Conservation (phyloP, 2,329 filamentous ascomycete genomes). For the Aureobasidium pullulans region DNA sequence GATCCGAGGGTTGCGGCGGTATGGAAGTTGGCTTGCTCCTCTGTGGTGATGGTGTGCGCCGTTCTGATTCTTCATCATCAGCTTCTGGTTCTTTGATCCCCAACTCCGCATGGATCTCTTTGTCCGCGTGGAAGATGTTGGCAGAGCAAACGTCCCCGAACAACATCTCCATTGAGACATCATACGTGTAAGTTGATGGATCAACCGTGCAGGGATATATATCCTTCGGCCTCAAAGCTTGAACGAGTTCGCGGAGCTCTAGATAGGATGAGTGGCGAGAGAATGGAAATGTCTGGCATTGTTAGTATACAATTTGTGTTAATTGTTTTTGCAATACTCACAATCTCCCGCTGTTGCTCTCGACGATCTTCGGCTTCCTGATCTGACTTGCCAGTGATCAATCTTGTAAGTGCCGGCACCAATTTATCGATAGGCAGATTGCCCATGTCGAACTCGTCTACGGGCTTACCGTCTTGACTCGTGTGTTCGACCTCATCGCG, state of each 20-base stretch:
- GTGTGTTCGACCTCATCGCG: slow-evolving; percentile 11
- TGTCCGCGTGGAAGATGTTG: slow-evolving; percentile 42
- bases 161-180: slow-evolving; percentile 56
- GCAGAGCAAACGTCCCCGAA: slow-evolving; percentile 65
- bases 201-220: slow-evolving; percentile 74
- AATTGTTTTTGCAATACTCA: slow-evolving; percentile 13
- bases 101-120: background rate
- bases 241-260: slow-evolving; percentile 66
- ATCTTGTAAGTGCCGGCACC: slow-evolving; percentile 25
- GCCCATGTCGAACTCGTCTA: slow-evolving; percentile 17
- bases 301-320: background rate
- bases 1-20: too few relatives aligned
- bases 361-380: slow-evolving; percentile 17
- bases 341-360: slow-evolving; percentile 22
- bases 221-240: slow-evolving; percentile 63
- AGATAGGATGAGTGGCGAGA: slow-evolving; percentile 82
- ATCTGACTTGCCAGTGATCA: slow-evolving; percentile 21
- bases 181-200: slow-evolving; percentile 53
- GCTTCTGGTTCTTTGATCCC: background rate
- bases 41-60: background rate
- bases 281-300: slow-evolving; percentile 60
- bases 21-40: background rate
- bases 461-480: slow-evolving; percentile 6
- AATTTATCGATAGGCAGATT: slow-evolving; percentile 26
- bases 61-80: background rate